Base-by-base conservation (phyloP, 1,284 basidiomycete species). In the Kalmanozyma brasiliensis region DNA sequence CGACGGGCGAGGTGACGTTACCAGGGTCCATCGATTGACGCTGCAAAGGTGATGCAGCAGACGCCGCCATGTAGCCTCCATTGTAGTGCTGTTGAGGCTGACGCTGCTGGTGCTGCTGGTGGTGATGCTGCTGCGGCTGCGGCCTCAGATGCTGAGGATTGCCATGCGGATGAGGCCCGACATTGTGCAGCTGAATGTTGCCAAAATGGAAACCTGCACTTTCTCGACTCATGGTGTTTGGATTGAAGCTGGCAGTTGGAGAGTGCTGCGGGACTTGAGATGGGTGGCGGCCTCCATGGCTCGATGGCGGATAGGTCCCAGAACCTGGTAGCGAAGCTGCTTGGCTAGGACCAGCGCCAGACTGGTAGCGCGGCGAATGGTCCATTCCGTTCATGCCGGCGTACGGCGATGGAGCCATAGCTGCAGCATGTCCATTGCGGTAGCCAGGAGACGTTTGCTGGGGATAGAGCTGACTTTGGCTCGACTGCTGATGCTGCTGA, bases 51-150 rank as follows among this genome's bases (percentile, higher is more conserved):
- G 48, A 37, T n/a, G 37, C 16, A 11, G 19, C 16, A 8, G 45
- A 23, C 23, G 34, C 23, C 13, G 32, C n/a, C 11, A 22, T 36
- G 9, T 26, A 32, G 26, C 33, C 29, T 10, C 44, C 35, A 19
- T 19, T 46, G 38, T 47, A 44, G 9, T 42, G 49, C 44, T 57
- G 61, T 26, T 52, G 57, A 2, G 33, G 36, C 5, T 42, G 49
- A 13, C 33, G 36, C 10, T 40, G 51, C 16, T 24, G 20, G 3
- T 24, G 30, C 3, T 46, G 38, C 17, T 52, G 46, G 3, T 19
- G 33, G 8, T 36, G 26, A 29, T 23, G 17, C 17, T 44, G 56
- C 22, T 58, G 47, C 36, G 45, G 56, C 16, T 29, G 4, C 14
- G 34, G 36, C 4, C 33, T 34, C 7, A 41, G 42, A 14, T 3